Conservation (phyloP, 2,329 filamentous ascomycete genomes). For the Pyricularia grisea region DNA sequence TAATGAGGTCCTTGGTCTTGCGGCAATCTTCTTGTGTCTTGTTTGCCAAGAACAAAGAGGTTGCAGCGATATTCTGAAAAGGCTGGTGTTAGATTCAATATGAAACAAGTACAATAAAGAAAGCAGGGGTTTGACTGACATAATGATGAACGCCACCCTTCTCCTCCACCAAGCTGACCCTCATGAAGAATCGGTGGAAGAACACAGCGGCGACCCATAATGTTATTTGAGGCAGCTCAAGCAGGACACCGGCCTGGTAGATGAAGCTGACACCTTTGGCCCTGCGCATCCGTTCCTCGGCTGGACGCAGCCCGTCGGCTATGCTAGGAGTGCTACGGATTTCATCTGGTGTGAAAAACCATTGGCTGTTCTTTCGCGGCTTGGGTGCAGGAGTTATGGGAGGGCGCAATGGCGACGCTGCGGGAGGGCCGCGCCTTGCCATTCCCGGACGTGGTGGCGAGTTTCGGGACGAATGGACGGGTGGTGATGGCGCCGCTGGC, state of each 20-base stretch:
- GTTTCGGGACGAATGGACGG: conserved; percentile 42
- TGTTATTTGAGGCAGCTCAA: conserved; percentile 86
- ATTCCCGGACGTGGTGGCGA: conserved; percentile 41
- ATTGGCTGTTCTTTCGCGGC: conserved; percentile 49
- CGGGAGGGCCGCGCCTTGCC: conserved; percentile 23
- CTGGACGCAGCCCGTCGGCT: conserved; percentile 66
- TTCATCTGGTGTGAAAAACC: conserved; percentile 83
- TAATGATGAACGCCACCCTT: conserved; percentile 82
- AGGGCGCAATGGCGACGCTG: conserved; percentile 31
- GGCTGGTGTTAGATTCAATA: neutral
- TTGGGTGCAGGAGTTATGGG: conserved; percentile 22
- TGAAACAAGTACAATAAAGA: neutral
- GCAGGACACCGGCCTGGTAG: conserved; percentile 82
- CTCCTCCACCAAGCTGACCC: conserved; percentile 67
- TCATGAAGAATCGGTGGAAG: conserved; percentile 95
- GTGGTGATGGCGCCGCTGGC: conserved; percentile 52
- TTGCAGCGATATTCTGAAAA: conserved; percentile 69
- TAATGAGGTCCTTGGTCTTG: conserved; percentile 90
- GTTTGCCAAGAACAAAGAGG: conserved; percentile 84
- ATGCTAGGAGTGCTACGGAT: conserved; percentile 75
- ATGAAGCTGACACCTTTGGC: conserved; percentile 97
- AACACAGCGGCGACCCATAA: conserved; percentile 88
- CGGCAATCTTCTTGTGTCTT: conserved; percentile 97
- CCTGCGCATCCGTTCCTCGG: conserved; percentile 70
- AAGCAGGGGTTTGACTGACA: conserved; percentile 38